Base-by-base conservation (phyloP, 2,329 filamentous ascomycete genomes). In the Neonectria neomacrospora region DNA sequence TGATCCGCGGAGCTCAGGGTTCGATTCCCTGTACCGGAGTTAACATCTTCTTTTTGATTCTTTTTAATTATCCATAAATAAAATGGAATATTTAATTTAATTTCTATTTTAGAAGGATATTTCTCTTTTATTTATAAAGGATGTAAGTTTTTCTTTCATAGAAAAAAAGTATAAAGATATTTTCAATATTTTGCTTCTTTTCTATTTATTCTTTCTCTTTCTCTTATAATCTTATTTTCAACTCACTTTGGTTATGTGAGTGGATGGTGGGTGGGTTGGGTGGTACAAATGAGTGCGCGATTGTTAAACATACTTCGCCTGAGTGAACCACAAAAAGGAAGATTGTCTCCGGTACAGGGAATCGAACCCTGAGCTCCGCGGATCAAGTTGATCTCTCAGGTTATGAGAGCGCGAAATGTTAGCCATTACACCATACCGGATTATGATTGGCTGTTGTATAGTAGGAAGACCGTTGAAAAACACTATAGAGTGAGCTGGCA, bases 391-490 rank as follows among this genome's bases (percentile, higher is more conserved):
- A 54, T 61, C 63, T 52, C 63, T 62, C 54, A 62, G 54, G 57
- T 61, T 63, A 51, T 67, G 65, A 67, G 65, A 67, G 62, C 65
- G 65, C 55, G 58, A 65, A 65, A 67, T 67, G 65, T 67, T 67
- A 58, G 63, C 65, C 65, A 67, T 60, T 67, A 67, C 65, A 67
- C 65, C 65, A 67, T 67, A 65, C 63, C 65, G 65, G 65, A 67
- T 56, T 48, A 18, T 48, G 45, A 48, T 48, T 48, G 45, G 45
- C 45, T 48, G 26, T 48, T 48, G 23, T 5, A n/a, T 16, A 5
- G 8, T 16, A 5, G 6, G 14, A 11, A 2, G 5, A 3, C 7
- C 4, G 4, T 2, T 18, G 4, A 11, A 14, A 28, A 3, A 47
- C 28, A n/a, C n/a, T 9, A 54, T 41, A 9, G 12, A n/a, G n/a